A percentile compares a stretch with the other conserved stretches of the same genome.
phyloP scores from a whole-genome alignment of 768 basidiomycete species.

The Pholiota molesta region DNA sequence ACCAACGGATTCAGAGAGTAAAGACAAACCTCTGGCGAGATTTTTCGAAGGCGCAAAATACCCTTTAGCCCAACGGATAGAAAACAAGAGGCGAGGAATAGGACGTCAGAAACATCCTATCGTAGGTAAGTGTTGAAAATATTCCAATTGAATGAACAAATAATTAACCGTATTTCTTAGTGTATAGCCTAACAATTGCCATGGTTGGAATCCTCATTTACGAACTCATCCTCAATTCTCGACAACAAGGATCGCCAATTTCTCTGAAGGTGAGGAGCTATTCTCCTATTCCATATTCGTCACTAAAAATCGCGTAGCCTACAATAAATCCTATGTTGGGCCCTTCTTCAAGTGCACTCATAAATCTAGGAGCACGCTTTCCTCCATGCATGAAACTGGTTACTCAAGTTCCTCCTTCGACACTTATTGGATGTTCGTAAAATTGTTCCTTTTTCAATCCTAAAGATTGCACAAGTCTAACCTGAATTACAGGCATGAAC shows the following conservation, averaged over 20 bases:
- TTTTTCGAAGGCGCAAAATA: slow-evolving; percentile 54
- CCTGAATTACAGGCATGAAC: slow-evolving; percentile 60
- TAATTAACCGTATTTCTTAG: slow-evolving; percentile 34
- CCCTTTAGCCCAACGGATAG: slow-evolving; percentile 80
- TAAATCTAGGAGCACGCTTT: slow-evolving; percentile 89
- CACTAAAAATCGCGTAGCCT: slow-evolving; percentile 47
- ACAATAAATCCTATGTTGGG: slow-evolving; percentile 90
- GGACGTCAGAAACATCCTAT: slow-evolving; percentile 82
- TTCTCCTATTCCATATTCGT: not conserved
- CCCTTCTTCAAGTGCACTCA: slow-evolving; percentile 81
- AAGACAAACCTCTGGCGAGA: slow-evolving; percentile 40
- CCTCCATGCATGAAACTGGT: slow-evolving; percentile 90
- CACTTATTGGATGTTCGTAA: slow-evolving; percentile 59
- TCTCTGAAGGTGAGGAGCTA: slow-evolving; percentile 70
- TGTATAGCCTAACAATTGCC: slow-evolving; percentile 61
- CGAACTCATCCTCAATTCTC: slow-evolving; percentile 77
- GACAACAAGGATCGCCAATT: slow-evolving; percentile 79
- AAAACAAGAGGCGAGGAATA: slow-evolving; percentile 84
- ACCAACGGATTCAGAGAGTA: slow-evolving; percentile 35
- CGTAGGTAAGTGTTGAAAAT: slow-evolving; percentile 51
- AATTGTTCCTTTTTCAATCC: slow-evolving; percentile 1
- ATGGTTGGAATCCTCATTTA: slow-evolving; percentile 84
- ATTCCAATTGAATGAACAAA: not conserved
- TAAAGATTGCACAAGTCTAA: slow-evolving; percentile 5
- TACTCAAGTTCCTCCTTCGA: slow-evolving; percentile 52